Conservation (phyloP, 2,329 filamentous ascomycete species). For the Atkinsonella hypoxylon region DNA sequence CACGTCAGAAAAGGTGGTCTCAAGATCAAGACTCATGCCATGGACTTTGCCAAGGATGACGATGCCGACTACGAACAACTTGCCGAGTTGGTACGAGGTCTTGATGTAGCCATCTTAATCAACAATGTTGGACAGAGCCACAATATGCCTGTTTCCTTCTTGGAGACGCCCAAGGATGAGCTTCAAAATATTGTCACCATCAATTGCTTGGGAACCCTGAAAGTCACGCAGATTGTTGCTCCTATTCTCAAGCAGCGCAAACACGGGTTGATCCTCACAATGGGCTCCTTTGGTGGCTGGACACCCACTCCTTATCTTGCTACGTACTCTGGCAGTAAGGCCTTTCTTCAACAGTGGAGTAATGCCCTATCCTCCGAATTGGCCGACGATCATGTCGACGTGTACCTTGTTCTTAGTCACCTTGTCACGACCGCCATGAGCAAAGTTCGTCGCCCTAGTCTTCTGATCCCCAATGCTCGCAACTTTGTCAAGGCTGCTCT, state of each 20-base stretch:
- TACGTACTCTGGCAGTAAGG: conserved; percentile 95
- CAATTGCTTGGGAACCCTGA: conserved; percentile 85
- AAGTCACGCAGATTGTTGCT: conserved; percentile 73
- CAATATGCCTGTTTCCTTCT: conserved; percentile 81
- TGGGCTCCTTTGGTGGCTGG: conserved; percentile 93
- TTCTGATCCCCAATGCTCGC: conserved; percentile 69
- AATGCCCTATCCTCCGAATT: conserved; percentile 76
- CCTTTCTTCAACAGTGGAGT: conserved; percentile 96
- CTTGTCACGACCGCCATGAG: conserved; percentile 94
- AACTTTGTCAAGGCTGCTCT: conserved; percentile 71
- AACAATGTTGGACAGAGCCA: conserved; percentile 97
- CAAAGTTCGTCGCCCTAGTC: conserved; percentile 73
- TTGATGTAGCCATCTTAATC: conserved; percentile 78
- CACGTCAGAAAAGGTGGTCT: conserved; percentile 45
- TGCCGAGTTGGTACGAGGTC: conserved; percentile 51
- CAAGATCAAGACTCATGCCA: conserved; percentile 67
- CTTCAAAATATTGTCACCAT: conserved; percentile 85
- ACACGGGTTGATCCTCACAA: conserved; percentile 82
- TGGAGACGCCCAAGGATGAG: conserved; percentile 66
- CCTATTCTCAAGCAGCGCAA: conserved; percentile 77
- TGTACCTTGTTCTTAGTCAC: conserved; percentile 87
- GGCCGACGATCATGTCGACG: conserved; percentile 65
- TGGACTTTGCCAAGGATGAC: conserved; percentile 80
- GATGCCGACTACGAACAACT: conserved; percentile 71
- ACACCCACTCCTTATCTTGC: conserved; percentile 85